These are phyloP conservation scores for Actinomortierella ambigua DNA, from an alignment of 371 early-diverging fungal genomes.

Conservation along the genomic window DNA sequence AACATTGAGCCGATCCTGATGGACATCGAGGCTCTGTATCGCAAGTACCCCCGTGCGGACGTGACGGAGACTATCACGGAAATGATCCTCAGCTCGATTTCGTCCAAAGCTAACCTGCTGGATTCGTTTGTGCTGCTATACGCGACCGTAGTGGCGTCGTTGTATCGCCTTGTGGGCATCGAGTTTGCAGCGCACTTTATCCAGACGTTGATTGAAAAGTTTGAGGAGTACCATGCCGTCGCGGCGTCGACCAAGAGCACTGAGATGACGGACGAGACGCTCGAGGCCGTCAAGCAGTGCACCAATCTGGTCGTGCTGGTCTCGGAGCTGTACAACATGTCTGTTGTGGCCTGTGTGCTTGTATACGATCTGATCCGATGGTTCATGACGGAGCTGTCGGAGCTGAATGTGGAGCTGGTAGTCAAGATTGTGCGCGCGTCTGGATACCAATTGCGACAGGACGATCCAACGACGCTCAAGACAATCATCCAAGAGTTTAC, in stretches of 20 bases:
- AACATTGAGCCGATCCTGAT: slow-evolving; percentile 86
- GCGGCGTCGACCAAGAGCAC: slow-evolving; percentile 48
- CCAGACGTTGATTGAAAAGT: slow-evolving; percentile 82
- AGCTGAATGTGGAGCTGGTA: slow-evolving; percentile 87
- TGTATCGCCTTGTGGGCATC: slow-evolving; percentile 82
- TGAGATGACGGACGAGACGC: slow-evolving; percentile 49
- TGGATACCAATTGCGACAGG: slow-evolving; percentile 88
- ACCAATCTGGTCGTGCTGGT: slow-evolving; percentile 83
- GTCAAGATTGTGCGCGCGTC: slow-evolving; percentile 82
- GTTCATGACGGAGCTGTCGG: slow-evolving; percentile 71
- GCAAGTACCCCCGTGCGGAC: slow-evolving; percentile 83
- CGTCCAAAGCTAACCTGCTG: slow-evolving; percentile 80
- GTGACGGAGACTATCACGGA: slow-evolving; percentile 86
- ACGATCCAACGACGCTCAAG: slow-evolving; percentile 90
- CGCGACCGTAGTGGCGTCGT: slow-evolving; percentile 82
- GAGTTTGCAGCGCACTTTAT: slow-evolving; percentile 90
- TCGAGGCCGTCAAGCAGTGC: slow-evolving; percentile 65
- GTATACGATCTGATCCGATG: slow-evolving; percentile 85
- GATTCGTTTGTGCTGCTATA: slow-evolving; percentile 91
- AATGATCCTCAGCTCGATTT: slow-evolving; percentile 74
- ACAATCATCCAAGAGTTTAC: slow-evolving; percentile 72
- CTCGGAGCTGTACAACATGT: slow-evolving; percentile 90
- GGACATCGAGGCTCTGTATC: slow-evolving; percentile 81
- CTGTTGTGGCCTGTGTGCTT: slow-evolving; percentile 82
- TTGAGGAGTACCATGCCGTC: slow-evolving; percentile 60